Evolutionary conservation across 2,329 filamentous ascomycete genomes (phyloP), one percentile per base, ranked within the genome.

Genomic region (Alternaria dauci): DNA sequence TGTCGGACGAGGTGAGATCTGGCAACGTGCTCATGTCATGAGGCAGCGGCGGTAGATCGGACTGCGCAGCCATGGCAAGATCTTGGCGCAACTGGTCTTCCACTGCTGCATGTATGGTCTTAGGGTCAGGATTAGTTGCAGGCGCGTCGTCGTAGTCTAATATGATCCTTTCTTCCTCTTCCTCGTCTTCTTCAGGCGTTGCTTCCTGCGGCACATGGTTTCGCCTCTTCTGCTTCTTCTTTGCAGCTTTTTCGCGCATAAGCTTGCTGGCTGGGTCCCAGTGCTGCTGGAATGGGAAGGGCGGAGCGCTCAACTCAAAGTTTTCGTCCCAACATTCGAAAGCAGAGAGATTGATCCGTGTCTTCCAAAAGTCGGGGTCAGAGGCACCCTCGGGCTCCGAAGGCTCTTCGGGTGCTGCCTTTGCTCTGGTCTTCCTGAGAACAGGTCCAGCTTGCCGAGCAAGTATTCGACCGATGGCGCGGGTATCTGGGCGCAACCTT

Each of bases 211-310:
- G 59, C 58, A 76, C 71, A 42, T 80, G 77, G 58, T 81, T 76
- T 54, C 82, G 75, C 66, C 83, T 80, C 39, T 78, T 80, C 68
- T 85, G 85, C 61, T 84, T 82, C 70, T 86, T 82, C 67, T 87
- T 86, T 71, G 85, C 88, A 14, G 83, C 81, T 73, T 89, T 89
- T 83, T 87, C 38, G 77, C 78, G 65, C 82, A 83, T 71, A 66
- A 73, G 51, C 71, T 86, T 84, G 70, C 94, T 91, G 62, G 93
- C 89, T 4, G 87, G 85, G 77, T 96, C 92, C 94, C 94, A 97
- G 47, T 91, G 87, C 76, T 97, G 93, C 16, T 91, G 83, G 76
- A 97, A 97, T 0, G 94, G 94, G 72, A 96, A 97, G 0, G 94
- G 92, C 0, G 94, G 94, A 34, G 91, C 86, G 54, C 86, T 91